Base-by-base conservation (phyloP, 2,329 filamentous ascomycete genomes). In the Penicillium sp. region DNA sequence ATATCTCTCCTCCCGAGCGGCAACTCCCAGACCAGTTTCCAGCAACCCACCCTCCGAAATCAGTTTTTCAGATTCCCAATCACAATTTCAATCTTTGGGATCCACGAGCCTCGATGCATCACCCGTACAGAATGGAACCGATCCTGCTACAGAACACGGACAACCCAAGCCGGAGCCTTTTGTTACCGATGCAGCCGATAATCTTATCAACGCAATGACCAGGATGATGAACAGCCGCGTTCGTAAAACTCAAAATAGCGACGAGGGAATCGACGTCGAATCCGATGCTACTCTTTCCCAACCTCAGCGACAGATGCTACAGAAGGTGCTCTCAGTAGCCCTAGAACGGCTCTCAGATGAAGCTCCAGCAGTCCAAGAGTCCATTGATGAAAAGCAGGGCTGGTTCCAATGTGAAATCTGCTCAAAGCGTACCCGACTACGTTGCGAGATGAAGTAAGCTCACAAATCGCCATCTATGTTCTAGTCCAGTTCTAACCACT, bases 371-470 rank as follows among this genome's bases (percentile, higher is more conserved):
- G 37, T 39, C 2, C 47, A 55, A 14, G 55, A 53, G 10, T 33
- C 59, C 14, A 55, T 39, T 14, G 53, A 48, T 19, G 62, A 67
- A 5, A 69, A 71, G 37, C 62, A 65, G 27, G 61, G 57, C 9
- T 71, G 63, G 64, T 67, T 70, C 33, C 64, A 70, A 58, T 75
- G 72, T 48, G 64, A 69, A 3, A 61, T 64, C 9, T 75, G 70
- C 55, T 54, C 65, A 3, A 72, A 73, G 57, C 58, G 59, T 11
- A 74, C 70, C 7, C 67, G 70, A 9, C 61, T 73, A 8, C 68
- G 62, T 35, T 76, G 70, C 43, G 73, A 76, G 50, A 69, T 77
- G 65, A 77, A 72, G 75, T 77, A 68, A 44, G 66, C 45, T 9
- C 33, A 8, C 25, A n/a, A 2, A 9, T 6, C 26, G 2, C 14